Base-by-base conservation (phyloP, 1,284 basidiomycete species). In the Sanghuangporus weigelae region DNA sequence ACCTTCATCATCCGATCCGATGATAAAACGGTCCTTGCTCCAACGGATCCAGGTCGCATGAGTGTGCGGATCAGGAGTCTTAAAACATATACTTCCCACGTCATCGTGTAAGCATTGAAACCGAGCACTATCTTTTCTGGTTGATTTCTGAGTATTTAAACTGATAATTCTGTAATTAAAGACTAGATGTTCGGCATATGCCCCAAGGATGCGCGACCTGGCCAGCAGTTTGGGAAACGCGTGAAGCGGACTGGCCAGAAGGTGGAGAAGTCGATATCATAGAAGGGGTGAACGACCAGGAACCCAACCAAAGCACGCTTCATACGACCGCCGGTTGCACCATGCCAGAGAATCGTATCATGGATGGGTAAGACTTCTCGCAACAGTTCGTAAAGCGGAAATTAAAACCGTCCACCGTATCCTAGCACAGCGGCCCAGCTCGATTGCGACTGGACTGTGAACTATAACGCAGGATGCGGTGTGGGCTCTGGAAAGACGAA, bases 401-500 rank as follows among this genome's bases (percentile, higher is more conserved):
- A 35, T 51, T 35, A 11, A n/a, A 21, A 23, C 7, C 14, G 31
- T 23, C n/a, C 12, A 26, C 23, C 21, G 19, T 23, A 51, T 51
- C 23, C 21, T 75, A 8, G 67, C 70, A 46, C 44, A 7, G 16
- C 44, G 3, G 6, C 21, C 21, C 44, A 46, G 8, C 16, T 46
- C 16, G 78, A 84, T 69, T 89, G 86, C 70, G 75, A 84, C 66
- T 76, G 77, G n/a, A 70, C 72, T 49, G 77, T 77, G 26, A 84
- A 84, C 68, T 77, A 76, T 44, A 89, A 90, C 72, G 71, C 79
- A 1, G 88, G 88, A 0, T 91, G 89, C 68, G 83, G 82, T 8
- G 85, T 89, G 40, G 70, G 73, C 49, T 76, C 82, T 56, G 76
- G 76, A 1, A 71, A 73, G 21, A 60, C 73, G 2, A 73, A 78